phyloP scores from a whole-genome alignment of 2,329 filamentous ascomycete genomes.

The Aspergillus calidoustus region DNA sequence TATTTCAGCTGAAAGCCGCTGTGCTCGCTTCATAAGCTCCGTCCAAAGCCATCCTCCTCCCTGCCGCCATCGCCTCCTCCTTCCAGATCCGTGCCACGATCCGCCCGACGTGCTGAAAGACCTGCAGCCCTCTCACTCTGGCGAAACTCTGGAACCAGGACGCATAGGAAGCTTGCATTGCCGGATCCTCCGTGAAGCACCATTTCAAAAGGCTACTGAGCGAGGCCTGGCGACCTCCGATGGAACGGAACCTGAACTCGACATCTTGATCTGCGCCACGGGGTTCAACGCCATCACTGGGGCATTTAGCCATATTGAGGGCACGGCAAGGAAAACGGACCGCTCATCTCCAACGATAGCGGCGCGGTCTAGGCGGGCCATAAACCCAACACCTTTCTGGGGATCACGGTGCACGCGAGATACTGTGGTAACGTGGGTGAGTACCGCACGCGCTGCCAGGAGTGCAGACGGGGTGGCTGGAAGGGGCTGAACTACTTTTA shows the following conservation, averaged over 20 bases:
- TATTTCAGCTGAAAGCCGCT: no score
- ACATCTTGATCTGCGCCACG: constrained; percentile 13
- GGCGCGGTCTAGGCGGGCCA: constrained; percentile 36
- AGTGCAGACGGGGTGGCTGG: background rate
- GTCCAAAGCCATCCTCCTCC: no score
- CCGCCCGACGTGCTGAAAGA: no score
- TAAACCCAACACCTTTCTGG: constrained; percentile 45
- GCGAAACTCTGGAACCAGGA: no score
- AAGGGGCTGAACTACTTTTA: background rate
- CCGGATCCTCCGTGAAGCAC: constrained; percentile 41
- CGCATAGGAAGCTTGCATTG: no score
- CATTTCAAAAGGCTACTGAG: constrained; percentile 47
- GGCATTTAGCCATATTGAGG: constrained; percentile 44
- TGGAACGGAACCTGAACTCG: constrained; percentile 25
- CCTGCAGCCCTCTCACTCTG: no score
- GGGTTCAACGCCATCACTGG: constrained; percentile 14
- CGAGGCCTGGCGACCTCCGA: constrained; percentile 44
- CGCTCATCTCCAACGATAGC: constrained; percentile 30
- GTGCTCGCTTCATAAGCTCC: no score
- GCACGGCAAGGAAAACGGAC: constrained; percentile 34
- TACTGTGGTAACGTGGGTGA: constrained; percentile 53
- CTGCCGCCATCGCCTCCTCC: no score
- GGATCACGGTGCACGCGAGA: constrained; percentile 52
- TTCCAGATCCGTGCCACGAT: no score
- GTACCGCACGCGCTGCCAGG: constrained; percentile 30